These are phyloP conservation scores for Endocarpon pusillum DNA, from an alignment of 495 filamentous ascomycete genomes.

Conservation along the genomic window DNA sequence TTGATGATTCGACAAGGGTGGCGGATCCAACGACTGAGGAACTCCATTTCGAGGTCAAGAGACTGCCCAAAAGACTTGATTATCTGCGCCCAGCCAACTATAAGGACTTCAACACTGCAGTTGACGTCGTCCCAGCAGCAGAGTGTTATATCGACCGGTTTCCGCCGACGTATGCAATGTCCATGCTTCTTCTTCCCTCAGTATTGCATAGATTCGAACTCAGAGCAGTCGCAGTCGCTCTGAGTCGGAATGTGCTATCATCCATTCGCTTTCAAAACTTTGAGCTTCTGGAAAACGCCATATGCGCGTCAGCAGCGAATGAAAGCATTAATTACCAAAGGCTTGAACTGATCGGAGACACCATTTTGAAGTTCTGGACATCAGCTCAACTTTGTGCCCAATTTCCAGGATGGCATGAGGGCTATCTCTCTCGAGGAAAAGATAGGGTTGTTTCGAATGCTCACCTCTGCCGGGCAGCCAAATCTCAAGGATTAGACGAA, in stretches of 20 bases:
- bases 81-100: conserved; percentile 34
- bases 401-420: conserved; percentile 58
- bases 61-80: conserved; percentile 38
- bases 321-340: conserved; percentile 61
- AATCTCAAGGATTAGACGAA: conserved; percentile 43
- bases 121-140: conserved; percentile 8
- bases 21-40: too few species aligned
- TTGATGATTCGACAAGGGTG: too few species aligned
- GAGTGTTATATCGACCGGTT: conserved; percentile 35
- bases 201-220: conserved; percentile 54
- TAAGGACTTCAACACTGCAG: conserved; percentile 5
- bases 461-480: conserved; percentile 44
- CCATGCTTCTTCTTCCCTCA: conserved; percentile 59
- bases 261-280: conserved; percentile 35
- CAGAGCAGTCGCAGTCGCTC: conserved; percentile 40
- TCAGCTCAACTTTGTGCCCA: conserved; percentile 49
- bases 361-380: conserved; percentile 62
- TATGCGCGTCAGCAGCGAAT: conserved; percentile 45
- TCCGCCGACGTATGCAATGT: conserved; percentile 39
- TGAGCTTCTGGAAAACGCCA: conserved; percentile 49
- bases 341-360: conserved; percentile 80
- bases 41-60: conserved; percentile 31
- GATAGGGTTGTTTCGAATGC: conserved; percentile 57
- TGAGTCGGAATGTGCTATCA: conserved; percentile 43
- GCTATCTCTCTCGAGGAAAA: conserved; percentile 52